phyloP scores from a whole-genome alignment of 108 stramenopile genomes.

The Thalassiosira profunda region DNA sequence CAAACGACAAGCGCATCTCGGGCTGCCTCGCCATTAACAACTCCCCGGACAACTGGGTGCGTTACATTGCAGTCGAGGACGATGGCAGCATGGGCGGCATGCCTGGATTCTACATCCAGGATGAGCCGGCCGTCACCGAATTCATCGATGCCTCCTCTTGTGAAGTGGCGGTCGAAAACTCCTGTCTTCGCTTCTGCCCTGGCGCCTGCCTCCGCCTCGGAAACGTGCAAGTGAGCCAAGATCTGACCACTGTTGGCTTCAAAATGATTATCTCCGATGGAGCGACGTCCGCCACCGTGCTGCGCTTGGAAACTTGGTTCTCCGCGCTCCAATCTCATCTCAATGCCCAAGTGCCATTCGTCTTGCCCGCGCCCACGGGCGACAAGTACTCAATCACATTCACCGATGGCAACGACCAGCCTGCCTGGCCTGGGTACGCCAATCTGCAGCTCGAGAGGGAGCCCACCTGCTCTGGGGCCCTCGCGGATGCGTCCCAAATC shows the following conservation, averaged over 20 bases:
- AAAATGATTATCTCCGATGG: neutral
- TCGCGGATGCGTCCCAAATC: neutral
- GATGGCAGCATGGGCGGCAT: conserved; percentile 5
- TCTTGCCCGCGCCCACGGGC: conserved; percentile 2
- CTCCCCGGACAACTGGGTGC: neutral
- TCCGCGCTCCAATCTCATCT: conserved; percentile 13
- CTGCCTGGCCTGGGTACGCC: conserved; percentile 16
- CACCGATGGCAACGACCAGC: conserved; percentile 12
- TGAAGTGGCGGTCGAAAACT: neutral
- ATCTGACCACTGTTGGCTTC: neutral
- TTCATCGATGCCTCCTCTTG: neutral
- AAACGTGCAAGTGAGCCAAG: neutral
- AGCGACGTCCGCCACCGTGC: neutral
- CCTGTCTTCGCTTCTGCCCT: neutral
- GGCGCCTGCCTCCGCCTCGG: conserved; percentile 2
- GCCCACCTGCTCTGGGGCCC: conserved; percentile 1
- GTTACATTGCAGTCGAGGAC: conserved; percentile 13
- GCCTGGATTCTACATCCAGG: conserved; percentile 12
- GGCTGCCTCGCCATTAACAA: conserved; percentile 6
- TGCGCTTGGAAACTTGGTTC: conserved; percentile 8
- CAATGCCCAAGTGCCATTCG: conserved; percentile 14
- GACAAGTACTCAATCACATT: conserved; percentile 7
- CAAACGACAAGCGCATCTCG: neutral
- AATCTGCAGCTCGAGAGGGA: conserved; percentile 1
- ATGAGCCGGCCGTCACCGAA: neutral